A percentile compares a stretch with the other conserved stretches of the same genome.
Evolutionary conservation across 1,284 basidiomycete species (phyloP).

Genomic region (Apiotrichum domesticum): DNA sequence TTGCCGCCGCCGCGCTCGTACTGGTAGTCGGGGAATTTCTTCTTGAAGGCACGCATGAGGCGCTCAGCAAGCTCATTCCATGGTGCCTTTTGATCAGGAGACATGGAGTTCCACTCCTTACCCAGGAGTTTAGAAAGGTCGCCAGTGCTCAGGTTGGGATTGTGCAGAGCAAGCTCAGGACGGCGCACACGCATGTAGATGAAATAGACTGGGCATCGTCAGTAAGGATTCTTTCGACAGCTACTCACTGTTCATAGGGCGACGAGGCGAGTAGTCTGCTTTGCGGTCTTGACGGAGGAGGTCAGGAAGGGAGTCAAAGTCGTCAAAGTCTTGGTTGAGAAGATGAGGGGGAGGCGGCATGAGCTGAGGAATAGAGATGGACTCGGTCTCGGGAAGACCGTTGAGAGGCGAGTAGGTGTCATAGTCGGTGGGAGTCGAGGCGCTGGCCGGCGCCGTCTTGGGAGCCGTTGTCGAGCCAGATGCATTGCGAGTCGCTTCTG

Average conservation of each 20-base stretch:
- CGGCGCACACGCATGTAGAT: constrained; percentile 20
- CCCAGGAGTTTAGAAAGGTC: constrained; percentile 19
- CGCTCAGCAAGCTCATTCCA: constrained; percentile 19
- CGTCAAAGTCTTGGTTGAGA: constrained; percentile 8
- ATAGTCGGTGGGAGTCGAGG: not conserved
- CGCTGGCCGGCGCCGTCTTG: not conserved
- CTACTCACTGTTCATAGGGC: constrained; percentile 20
- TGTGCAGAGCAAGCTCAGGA: constrained; percentile 15
- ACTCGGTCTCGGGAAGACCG: constrained; percentile 4
- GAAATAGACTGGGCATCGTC: constrained; percentile 12
- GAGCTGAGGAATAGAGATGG: constrained; percentile 13
- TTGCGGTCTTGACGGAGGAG: constrained; percentile 17
- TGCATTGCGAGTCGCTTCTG: not conserved
- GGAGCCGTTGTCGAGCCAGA: not conserved
- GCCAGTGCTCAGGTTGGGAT: constrained; percentile 16
- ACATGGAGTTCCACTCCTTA: constrained; percentile 17
- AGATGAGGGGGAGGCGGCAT: constrained; percentile 4
- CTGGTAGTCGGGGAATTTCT: constrained; percentile 22
- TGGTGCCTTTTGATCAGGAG: constrained; percentile 11
- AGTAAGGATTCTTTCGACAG: too few species aligned
- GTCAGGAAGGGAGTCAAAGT: constrained; percentile 18
- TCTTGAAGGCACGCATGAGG: constrained; percentile 18
- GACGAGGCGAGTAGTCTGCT: constrained; percentile 13
- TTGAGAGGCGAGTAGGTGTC: constrained; percentile 12
- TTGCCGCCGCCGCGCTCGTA: constrained; percentile 18